Conservation (phyloP, 2,329 filamentous ascomycete genomes). For the Bimuria novae-zelandiae region DNA sequence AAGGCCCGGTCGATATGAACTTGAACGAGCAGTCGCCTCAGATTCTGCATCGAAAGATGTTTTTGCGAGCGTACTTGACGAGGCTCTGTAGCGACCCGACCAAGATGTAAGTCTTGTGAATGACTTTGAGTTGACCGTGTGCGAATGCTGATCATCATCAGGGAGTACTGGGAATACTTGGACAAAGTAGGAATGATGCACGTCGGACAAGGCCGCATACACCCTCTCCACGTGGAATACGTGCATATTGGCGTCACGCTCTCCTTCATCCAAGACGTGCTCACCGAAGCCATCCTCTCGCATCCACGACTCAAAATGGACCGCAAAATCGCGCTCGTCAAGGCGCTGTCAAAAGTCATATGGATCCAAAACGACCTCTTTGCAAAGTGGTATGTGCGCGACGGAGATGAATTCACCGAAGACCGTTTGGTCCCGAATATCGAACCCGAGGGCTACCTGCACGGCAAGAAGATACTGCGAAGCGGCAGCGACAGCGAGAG, state of each 20-base stretch:
- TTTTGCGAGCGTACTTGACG: constrained; percentile 60
- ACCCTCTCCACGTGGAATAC: constrained; percentile 79
- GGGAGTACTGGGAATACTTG: constrained; percentile 79
- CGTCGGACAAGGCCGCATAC: constrained; percentile 71
- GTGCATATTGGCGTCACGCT: constrained; percentile 75
- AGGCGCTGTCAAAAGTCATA: constrained; percentile 78
- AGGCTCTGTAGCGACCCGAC: constrained; percentile 76
- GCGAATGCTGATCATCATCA: background rate
- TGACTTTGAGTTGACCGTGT: background rate
- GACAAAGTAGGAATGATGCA: constrained; percentile 89
- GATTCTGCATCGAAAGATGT: constrained; percentile 75
- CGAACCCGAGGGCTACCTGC: constrained; percentile 43
- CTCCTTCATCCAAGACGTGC: constrained; percentile 76
- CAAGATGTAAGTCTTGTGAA: constrained; percentile 53
- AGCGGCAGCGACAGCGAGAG: constrained; percentile 36
- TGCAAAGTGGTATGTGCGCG: constrained; percentile 77
- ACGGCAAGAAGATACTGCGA: constrained; percentile 40
- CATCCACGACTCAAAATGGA: constrained; percentile 69
- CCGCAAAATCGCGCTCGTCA: constrained; percentile 74
- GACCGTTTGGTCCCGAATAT: constrained; percentile 47
- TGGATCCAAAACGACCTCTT: constrained; percentile 90
- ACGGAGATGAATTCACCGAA: constrained; percentile 64
- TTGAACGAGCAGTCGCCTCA: constrained; percentile 72
- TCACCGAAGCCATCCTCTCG: constrained; percentile 75
- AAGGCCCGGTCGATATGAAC: constrained; percentile 67